Conservation (phyloP, 345 rosid genomes). For the Bruguiera sexangula region DNA sequence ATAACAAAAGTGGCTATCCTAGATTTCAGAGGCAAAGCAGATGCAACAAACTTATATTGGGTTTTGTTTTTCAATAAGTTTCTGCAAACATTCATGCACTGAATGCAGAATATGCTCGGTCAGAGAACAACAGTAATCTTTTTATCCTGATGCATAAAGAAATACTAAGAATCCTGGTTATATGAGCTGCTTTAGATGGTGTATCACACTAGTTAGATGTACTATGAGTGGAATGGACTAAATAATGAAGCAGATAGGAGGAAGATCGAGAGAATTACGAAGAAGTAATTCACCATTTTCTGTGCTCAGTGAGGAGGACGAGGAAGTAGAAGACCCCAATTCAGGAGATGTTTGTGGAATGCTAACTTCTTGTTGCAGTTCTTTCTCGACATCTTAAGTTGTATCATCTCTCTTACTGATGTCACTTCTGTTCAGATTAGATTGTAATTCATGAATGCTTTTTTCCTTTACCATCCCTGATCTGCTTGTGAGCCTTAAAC, state of each 20-base stretch:
- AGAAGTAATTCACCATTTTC: constrained; percentile 19
- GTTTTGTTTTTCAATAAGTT: not conserved
- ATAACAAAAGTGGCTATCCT: no score
- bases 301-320: constrained; percentile 4
- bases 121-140: not conserved
- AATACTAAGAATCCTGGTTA: not conserved
- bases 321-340: constrained; percentile 15
- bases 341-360: constrained; percentile 12
- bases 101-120: not conserved
- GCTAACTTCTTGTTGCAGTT: constrained; percentile 8
- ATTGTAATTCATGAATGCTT: constrained; percentile 4
- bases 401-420: not conserved
- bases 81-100: not conserved
- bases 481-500: constrained; percentile 25
- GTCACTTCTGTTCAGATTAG: not conserved
- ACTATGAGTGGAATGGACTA: constrained; percentile 1
- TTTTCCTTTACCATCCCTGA: not conserved
- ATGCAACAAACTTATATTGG: not conserved
- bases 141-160: not conserved
- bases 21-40: not conserved
- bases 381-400: not conserved
- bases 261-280: constrained; percentile 40
- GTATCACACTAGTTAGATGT: not conserved
- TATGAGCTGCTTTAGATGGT: not conserved
- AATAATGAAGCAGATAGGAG: constrained; percentile 22